Evolutionary conservation across 2,329 filamentous ascomycete species (phyloP).

Genomic region (Colletotrichum navitas): DNA sequence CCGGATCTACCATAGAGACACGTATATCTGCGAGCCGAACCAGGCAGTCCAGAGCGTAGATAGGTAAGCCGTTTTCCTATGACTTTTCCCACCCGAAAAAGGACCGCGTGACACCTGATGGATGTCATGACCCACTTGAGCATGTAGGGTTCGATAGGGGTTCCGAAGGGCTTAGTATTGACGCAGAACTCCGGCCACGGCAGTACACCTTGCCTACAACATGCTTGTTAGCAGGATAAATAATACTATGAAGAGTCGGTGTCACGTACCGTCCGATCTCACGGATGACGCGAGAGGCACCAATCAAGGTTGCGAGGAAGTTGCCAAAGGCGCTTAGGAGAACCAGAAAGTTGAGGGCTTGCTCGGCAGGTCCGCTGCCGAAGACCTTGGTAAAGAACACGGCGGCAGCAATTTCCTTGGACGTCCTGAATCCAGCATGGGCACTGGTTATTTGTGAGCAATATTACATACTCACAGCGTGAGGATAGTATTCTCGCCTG

Average conservation of each 20-base stretch:
- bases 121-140: constrained; percentile 69
- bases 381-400: constrained; percentile 72
- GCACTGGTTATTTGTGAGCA: constrained; percentile 50
- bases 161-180: constrained; percentile 72
- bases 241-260: too few species aligned
- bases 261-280: constrained; percentile 65
- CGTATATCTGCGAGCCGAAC: too few species aligned
- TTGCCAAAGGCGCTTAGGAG: constrained; percentile 71
- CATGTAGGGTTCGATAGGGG: constrained; percentile 69
- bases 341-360: constrained; percentile 69
- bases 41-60: too few species aligned
- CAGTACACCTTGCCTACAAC: constrained; percentile 66
- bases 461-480: not conserved
- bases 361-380: constrained; percentile 61
- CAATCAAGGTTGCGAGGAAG: constrained; percentile 66
- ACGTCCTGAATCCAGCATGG: constrained; percentile 62
- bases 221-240: not conserved
- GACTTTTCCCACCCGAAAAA: too few species aligned
- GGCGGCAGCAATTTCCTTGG: constrained; percentile 66
- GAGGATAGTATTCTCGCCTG: constrained; percentile 2
- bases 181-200: constrained; percentile 73
- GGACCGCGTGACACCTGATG: too few species aligned
- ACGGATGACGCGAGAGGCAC: constrained; percentile 67
- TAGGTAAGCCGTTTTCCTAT: too few species aligned
- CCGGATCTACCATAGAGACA: too few species aligned